Base-by-base conservation (phyloP, 2,329 filamentous ascomycete genomes). In the Colletotrichum sp. region DNA sequence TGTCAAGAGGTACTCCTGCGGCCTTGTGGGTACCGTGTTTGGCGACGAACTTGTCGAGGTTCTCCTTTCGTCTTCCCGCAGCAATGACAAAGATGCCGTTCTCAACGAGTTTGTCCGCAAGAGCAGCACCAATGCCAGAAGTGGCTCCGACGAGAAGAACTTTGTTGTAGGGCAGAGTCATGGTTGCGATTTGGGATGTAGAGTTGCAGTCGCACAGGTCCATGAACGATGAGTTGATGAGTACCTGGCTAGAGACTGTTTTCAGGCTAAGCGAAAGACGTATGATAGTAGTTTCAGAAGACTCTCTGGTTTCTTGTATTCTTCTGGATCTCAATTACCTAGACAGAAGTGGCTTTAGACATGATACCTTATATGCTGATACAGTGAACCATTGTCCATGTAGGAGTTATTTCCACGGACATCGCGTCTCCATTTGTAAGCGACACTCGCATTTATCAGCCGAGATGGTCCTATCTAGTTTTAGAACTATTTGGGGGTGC, bases 81-180 rank as follows among this genome's bases (percentile, higher is more conserved):
- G 83, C 85, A 24, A 88, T 86, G 9, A 91, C 87, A 56, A 86
- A 84, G 24, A 84, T 81, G 24, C 87, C 86, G 58, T 83, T 80
- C 16, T 81, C 66, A 68, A 89, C 78, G 52, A 90, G 80, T 24
- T 83, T 86, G 68, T 86, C 82, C 4, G 82, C 82, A 18, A 82
- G 76, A 64, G 81, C 77, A 18, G 77, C 75, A 4, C 81, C 80
- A 43, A 83, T 82, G 15, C 81, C 81, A 0, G 81, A 82, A 1
- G 80, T 80, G 3, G 80, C 81, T 28, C 81, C 81, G 52, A 91
- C 82, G 61, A 92, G 79, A 64, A 92, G 87, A n/a, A 91, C 85
- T 56, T 87, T 88, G 61, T 89, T 90, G 81, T 91, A 91, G 6
- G 84, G 85, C 79, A 91, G 91, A 5, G 85, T 76, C 89, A 90